Evolutionary conservation across 2,329 filamentous ascomycete genomes (phyloP), one percentile per base, ranked within the genome.

Genomic region (Sporothrix dimorphospora): DNA sequence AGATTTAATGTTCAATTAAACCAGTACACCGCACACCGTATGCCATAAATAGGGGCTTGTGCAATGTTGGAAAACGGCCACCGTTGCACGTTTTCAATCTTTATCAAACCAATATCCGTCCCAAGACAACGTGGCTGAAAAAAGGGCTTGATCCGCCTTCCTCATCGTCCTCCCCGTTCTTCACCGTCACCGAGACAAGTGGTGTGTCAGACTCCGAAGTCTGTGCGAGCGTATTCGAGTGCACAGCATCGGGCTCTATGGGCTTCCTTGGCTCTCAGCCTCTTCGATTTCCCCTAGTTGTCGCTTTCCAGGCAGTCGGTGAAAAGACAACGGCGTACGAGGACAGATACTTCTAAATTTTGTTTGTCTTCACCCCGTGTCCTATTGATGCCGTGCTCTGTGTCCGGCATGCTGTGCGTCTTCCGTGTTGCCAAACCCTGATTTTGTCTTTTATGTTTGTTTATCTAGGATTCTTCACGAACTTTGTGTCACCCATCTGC

Each of bases 11-110:
- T 5, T 55, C 53, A 55, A n/a, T n/a, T n/a, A 11, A 34, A 38
- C n/a, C 14, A 9, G 21, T 16, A 7, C 16, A 34, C 21, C 11
- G 4, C 7, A 12, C 38, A 42, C n/a, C 38, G 14, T 45, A 27
- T 65, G 34, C n/a, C n/a, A 12, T 42, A 45, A 49, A 49, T 34
- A 66, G 63, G 24, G 63, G 63, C 24, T 66, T 49, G 42, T 66
- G 16, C 24, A 30, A 49, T 27, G 24, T n/a, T 12, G 7, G 38
- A 34, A 42, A 27, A 19, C 19, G 21, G 40, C 45, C 53, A n/a
- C 19, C 19, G 65, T 38, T 67, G 45, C 45, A 51, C 45, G 4
- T 38, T 34, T 51, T 16, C 27, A 21, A 24, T 66, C 9, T 51
- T 14, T 53, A 38, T 24, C 65, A 51, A 49, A 34, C 65, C 19